These are phyloP conservation scores for Pythium insidiosum DNA, from an alignment of 352 stramenopile genomes.

Conservation along the genomic window DNA sequence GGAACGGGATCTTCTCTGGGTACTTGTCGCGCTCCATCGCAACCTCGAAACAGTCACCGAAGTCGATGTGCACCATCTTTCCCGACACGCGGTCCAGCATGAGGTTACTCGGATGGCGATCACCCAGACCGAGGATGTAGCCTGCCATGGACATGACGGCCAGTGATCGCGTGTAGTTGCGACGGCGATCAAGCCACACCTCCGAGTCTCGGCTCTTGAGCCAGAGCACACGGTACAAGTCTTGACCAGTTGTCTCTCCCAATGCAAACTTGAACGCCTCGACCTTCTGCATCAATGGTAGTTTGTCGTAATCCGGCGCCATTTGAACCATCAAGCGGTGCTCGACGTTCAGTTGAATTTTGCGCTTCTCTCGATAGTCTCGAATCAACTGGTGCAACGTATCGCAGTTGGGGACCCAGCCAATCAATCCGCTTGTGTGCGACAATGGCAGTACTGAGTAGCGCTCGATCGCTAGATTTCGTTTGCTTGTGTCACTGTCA, in stretches of 20 bases:
- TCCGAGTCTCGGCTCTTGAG: conserved; percentile 99
- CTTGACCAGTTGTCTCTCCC: conserved; percentile 92
- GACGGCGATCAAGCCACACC: conserved; percentile 98
- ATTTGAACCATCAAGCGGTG: conserved; percentile 97
- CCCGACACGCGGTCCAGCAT: conserved; percentile 99
- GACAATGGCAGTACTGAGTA: conserved; percentile 98
- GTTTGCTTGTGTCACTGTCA: conserved; percentile 96
- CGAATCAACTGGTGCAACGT: conserved; percentile 99
- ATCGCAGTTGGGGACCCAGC: conserved; percentile 99
- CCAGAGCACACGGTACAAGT: conserved; percentile 99
- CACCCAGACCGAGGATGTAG: conserved; percentile 99
- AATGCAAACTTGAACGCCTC: conserved; percentile 96
- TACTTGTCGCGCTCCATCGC: conserved; percentile 99
- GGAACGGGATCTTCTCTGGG: conserved; percentile 99
- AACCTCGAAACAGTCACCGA: conserved; percentile 99
- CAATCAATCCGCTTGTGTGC: conserved; percentile 98
- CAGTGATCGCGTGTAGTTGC: conserved; percentile 97
- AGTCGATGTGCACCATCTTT: conserved; percentile 99
- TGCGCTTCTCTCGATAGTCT: conserved; percentile 91
- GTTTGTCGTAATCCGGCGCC: conserved; percentile 96
- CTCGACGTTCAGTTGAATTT: conserved; percentile 95
- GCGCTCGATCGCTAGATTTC: conserved; percentile 97
- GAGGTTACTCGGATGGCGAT: conserved; percentile 99
- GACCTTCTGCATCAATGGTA: conserved; percentile 99
- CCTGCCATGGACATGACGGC: conserved; percentile 99